phyloP scores from a whole-genome alignment of 2,329 filamentous ascomycete species.

The Pochonia chlamydosporia region DNA sequence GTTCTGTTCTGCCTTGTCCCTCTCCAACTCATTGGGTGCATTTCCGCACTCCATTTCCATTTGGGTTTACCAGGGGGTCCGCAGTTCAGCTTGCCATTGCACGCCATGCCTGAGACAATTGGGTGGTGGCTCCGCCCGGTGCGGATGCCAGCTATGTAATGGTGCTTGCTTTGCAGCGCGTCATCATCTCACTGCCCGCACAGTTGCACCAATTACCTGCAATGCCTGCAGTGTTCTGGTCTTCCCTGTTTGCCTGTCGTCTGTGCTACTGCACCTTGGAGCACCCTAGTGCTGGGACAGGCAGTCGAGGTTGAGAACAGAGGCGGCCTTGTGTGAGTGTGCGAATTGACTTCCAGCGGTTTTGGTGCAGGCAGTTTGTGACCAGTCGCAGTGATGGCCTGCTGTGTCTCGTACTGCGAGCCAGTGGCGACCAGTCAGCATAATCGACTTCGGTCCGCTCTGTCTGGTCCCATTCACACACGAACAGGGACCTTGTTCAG shows the following conservation, averaged over 20 bases:
- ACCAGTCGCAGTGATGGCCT: neutral
- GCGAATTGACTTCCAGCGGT: no score
- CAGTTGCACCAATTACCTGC: neutral
- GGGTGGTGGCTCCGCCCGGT: conserved; percentile 1
- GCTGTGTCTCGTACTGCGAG: neutral
- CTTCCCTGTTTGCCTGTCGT: no score
- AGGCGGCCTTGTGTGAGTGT: no score
- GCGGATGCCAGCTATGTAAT: neutral
- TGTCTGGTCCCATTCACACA: no score
- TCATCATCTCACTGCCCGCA: neutral
- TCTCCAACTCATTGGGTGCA: no score
- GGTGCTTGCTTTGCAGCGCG: conserved; percentile 1
- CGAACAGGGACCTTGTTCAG: no score
- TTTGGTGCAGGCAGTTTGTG: neutral
- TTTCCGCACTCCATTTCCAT: no score
- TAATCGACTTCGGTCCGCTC: neutral
- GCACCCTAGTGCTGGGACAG: no score
- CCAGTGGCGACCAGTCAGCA: neutral
- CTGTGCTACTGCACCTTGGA: neutral
- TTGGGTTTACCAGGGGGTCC: neutral
- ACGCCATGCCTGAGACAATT: conserved; percentile 9
- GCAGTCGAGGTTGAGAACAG: no score
- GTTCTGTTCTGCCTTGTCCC: no score
- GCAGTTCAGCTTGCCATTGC: conserved; percentile 11
- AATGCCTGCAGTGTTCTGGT: neutral